Conservation (phyloP, 768 basidiomycete genomes). For the Trametes meyenii region DNA sequence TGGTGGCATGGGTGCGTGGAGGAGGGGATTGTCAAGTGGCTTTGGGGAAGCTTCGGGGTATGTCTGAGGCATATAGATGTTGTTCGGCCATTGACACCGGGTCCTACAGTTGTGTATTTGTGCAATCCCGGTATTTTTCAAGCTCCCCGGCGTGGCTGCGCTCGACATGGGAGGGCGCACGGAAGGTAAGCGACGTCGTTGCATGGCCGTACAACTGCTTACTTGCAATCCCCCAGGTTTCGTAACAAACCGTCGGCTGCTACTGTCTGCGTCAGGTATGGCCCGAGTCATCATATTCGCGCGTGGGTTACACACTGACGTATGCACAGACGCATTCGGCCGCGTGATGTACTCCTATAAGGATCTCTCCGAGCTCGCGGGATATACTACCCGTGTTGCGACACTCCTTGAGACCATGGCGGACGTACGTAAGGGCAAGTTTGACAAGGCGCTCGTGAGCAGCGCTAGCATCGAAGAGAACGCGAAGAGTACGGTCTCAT, state of each 20-base stretch:
- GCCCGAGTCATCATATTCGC: not conserved
- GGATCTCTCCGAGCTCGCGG: conserved; percentile 93
- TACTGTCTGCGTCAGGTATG: conserved; percentile 83
- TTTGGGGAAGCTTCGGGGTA: conserved; percentile 95
- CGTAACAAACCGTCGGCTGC: conserved; percentile 90
- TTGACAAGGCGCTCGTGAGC: conserved; percentile 85
- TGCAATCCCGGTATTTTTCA: conserved; percentile 92
- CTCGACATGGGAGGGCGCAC: conserved; percentile 85
- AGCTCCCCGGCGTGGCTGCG: conserved; percentile 66
- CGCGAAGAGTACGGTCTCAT: conserved; percentile 59
- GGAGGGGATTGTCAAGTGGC: conserved; percentile 94
- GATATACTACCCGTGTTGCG: conserved; percentile 91
- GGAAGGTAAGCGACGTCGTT: conserved; percentile 58
- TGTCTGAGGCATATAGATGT: conserved; percentile 30
- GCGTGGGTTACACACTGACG: not conserved
- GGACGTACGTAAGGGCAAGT: conserved; percentile 81
- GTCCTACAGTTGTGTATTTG: conserved; percentile 72
- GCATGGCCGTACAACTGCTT: not conserved
- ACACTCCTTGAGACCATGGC: conserved; percentile 89
- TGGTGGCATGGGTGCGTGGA: conserved; percentile 94
- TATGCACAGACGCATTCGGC: conserved; percentile 81
- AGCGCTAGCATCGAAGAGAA: conserved; percentile 75
- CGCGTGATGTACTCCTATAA: conserved; percentile 98
- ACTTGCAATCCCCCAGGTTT: conserved; percentile 58
- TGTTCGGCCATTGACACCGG: not conserved